phyloP scores from a whole-genome alignment of 192 early-diverging fungal species.

The Ambispora gerdemannii region DNA sequence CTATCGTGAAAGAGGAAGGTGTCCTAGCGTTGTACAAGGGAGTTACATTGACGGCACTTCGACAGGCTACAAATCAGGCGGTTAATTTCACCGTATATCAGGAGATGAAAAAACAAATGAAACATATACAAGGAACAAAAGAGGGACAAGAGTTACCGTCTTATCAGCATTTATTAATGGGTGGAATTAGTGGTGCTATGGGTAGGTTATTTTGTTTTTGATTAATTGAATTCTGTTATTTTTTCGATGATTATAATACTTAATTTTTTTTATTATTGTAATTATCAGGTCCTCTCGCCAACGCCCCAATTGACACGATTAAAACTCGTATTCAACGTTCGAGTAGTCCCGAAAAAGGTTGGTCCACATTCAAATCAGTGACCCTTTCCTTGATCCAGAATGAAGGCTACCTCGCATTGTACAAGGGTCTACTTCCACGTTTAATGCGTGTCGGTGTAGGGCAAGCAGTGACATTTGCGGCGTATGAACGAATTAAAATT shows the following conservation, averaged over 20 bases:
- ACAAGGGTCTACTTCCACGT: slow-evolving; percentile 91
- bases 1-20: slow-evolving; percentile 92
- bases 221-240: slow-evolving; percentile 33
- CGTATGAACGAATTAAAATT: slow-evolving; percentile 82
- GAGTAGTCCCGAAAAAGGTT: slow-evolving; percentile 69
- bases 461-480: slow-evolving; percentile 96
- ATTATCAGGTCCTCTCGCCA: slow-evolving; percentile 76
- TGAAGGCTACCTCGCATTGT: slow-evolving; percentile 91
- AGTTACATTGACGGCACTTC: slow-evolving; percentile 86
- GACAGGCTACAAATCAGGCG: slow-evolving; percentile 97
- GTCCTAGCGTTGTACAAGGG: slow-evolving; percentile 87
- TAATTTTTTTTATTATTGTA: background rate
- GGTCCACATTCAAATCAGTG: slow-evolving; percentile 73
- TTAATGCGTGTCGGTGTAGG: slow-evolving; percentile 94
- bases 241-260: background rate
- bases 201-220: slow-evolving; percentile 27
- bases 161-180: slow-evolving; percentile 87
- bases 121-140: slow-evolving; percentile 57
- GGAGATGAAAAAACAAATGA: slow-evolving; percentile 78
- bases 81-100: slow-evolving; percentile 98
- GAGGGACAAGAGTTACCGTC: slow-evolving; percentile 65
- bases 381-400: slow-evolving; percentile 77
- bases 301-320: slow-evolving; percentile 97
- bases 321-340: slow-evolving; percentile 97
- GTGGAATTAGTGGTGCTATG: slow-evolving; percentile 88